Conservation (phyloP, 305 asterid genomes). For the Rubia balearica region DNA sequence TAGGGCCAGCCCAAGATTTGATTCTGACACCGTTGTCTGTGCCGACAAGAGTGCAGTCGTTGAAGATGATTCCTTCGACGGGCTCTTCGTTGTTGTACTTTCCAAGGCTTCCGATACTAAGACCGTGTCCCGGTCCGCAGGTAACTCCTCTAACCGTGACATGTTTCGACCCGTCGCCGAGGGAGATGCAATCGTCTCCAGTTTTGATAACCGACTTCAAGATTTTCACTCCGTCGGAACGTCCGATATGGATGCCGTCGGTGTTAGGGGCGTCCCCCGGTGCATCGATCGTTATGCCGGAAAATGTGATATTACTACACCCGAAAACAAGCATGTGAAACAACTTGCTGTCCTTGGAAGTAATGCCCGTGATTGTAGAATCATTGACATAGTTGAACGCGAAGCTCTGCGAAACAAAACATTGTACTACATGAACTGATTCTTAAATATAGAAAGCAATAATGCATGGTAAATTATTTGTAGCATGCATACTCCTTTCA, state of each 20-base stretch:
- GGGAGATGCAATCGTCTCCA: conserved; percentile 58
- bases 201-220: conserved; percentile 28
- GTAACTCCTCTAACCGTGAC: conserved; percentile 24
- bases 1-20: conserved; percentile 2
- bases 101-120: conserved; percentile 61
- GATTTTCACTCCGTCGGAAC: conserved; percentile 13
- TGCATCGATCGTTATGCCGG: conserved; percentile 24
- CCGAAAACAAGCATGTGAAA: conserved; percentile 38
- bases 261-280: conserved; percentile 47
- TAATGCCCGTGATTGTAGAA: conserved; percentile 31
- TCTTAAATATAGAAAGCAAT: too few species aligned
- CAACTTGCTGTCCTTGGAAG: conserved; percentile 44
- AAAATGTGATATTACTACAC: conserved; percentile 37
- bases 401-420: conserved; percentile 26
- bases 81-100: conserved; percentile 7
- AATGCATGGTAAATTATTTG: too few species aligned
- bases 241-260: conserved; percentile 53
- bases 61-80: not conserved
- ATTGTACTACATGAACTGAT: not conserved
- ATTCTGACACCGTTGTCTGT: conserved; percentile 5
- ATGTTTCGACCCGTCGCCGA: conserved; percentile 39
- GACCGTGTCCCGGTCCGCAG: conserved; percentile 73
- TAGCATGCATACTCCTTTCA: too few species aligned
- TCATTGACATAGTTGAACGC: conserved; percentile 41
- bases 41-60: not conserved